phyloP scores from a whole-genome alignment of 2,329 filamentous ascomycete species.

The Chaetomiaceae sp. region DNA sequence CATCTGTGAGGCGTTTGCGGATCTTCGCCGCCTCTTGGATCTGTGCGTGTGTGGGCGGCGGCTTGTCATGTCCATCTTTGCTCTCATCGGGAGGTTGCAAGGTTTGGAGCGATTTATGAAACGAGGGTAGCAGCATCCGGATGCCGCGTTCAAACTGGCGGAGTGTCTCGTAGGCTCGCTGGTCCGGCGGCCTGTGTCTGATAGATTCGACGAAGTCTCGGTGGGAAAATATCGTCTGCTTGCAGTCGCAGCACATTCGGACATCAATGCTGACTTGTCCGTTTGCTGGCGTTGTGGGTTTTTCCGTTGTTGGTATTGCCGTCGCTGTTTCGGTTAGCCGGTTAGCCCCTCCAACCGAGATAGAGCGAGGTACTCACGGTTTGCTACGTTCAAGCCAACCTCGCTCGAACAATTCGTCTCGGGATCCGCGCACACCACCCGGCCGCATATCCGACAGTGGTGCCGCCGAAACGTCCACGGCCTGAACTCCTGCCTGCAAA shows the following conservation, averaged over 20 bases:
- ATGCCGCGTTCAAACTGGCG: constrained; percentile 87
- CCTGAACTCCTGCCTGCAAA: constrained; percentile 93
- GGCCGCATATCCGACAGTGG: constrained; percentile 90
- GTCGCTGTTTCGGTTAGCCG: constrained; percentile 19
- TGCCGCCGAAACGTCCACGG: constrained; percentile 90
- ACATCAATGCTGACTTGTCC: constrained; percentile 69
- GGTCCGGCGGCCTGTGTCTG: constrained; percentile 64
- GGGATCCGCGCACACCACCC: constrained; percentile 86
- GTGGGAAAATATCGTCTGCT: constrained; percentile 55
- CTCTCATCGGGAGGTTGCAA: constrained; percentile 56
- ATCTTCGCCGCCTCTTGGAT: constrained; percentile 84
- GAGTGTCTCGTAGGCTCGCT: constrained; percentile 77
- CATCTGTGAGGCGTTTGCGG: constrained; percentile 82
- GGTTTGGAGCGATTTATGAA: constrained; percentile 70
- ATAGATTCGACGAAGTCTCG: constrained; percentile 73
- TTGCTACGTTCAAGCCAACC: constrained; percentile 71
- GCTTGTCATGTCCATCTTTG: constrained; percentile 35
- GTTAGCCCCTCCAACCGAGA: not conserved
- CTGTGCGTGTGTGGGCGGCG: constrained; percentile 57
- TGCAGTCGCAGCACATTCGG: constrained; percentile 90
- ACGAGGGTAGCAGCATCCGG: constrained; percentile 71
- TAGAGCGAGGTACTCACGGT: constrained; percentile 33
- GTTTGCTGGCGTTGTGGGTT: constrained; percentile 26
- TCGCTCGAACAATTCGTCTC: constrained; percentile 81
- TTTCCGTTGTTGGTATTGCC: constrained; percentile 34